Base-by-base conservation (phyloP, 306 rosid species). In the Psophocarpus tetragonolobus region DNA sequence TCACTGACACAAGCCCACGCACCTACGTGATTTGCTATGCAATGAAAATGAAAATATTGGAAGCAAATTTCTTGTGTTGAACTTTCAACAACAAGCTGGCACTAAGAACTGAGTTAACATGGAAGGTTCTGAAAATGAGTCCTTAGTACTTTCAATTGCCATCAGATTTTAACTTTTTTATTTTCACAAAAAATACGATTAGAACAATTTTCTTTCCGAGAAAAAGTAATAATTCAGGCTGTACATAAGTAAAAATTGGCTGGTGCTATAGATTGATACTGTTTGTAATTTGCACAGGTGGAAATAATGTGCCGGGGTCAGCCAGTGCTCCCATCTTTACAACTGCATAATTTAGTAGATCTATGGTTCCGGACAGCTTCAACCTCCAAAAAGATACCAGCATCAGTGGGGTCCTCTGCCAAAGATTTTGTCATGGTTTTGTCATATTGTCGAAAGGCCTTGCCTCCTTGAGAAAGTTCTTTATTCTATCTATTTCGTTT, bases 391-490 rank as follows among this genome's bases (percentile, higher is more conserved):
- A 91, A 83, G 81, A 67, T 86, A 39, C 90, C 96, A 0, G 96
- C 97, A 64, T 81, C 92, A 2, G 91, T 92, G 35, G 98, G 99
- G 17, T 89, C 99, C 76, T 92, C 99, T 0, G 98, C 97, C 3
- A 95, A 95, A 87, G 97, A 95, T 83, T 95, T 92, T 51, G 99
- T 95, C 68, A 95, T 95, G 99, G 91, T 87, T 60, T 87, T 95
- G 74, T 92, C 96, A 4, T 94, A 94, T 80, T 86, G 91, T 85
- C 88, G 96, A 20, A 90, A 88, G 76, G 64, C 81, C 53, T 78
- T 67, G 27, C 73, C 82, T 68, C 79, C 76, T 47, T 83, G 82
- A 84, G 80, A 58, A 67, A 33, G 35, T 36, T 13, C 30, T 44
- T 30, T 27, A 17, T 32, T 21, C 47, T 69, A n/a, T 41, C 57